Percentiles rank a stretch among this genome's conserved stretches.
These are phyloP conservation scores for Mimosa pudica DNA, from an alignment of 306 rosid genomes.

Conservation along the genomic window DNA sequence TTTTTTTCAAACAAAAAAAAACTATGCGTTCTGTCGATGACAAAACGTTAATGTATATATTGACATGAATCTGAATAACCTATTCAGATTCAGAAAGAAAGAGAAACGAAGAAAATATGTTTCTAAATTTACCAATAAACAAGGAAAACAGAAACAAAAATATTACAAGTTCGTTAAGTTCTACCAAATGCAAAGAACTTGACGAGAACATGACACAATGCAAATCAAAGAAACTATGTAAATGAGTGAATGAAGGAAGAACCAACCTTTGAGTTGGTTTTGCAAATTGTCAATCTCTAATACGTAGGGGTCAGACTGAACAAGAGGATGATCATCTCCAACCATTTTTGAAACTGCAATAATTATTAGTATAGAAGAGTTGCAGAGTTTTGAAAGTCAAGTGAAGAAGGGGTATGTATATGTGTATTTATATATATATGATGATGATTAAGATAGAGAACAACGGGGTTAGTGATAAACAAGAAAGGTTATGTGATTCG, in stretches of 20 bases:
- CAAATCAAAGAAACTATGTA: neutral
- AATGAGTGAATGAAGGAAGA: neutral
- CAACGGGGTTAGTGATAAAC: slow-evolving; percentile 37
- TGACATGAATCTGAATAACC: neutral
- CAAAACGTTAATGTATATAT: neutral
- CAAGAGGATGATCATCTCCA: slow-evolving; percentile 50
- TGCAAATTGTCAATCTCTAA: slow-evolving; percentile 81
- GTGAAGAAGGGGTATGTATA: neutral
- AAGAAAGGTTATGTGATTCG: slow-evolving; percentile 28
- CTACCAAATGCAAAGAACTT: neutral
- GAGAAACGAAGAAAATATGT: neutral
- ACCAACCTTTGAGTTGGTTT: slow-evolving; percentile 69
- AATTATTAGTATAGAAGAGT: slow-evolving; percentile 13
- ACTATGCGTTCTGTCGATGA: neutral
- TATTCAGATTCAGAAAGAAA: neutral
- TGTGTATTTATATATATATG: neutral
- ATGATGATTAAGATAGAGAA: neutral
- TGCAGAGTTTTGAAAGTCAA: slow-evolving; percentile 16
- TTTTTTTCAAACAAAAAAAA: neutral
- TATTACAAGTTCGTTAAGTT: neutral
- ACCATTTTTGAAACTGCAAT: slow-evolving; percentile 37
- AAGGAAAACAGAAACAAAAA: no score
- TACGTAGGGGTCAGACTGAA: slow-evolving; percentile 60
- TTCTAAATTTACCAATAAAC: neutral
- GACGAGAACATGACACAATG: slow-evolving; percentile 6